These are phyloP conservation scores for Monilinia aucupariae DNA, from an alignment of 2,329 filamentous ascomycete species.

Conservation along the genomic window DNA sequence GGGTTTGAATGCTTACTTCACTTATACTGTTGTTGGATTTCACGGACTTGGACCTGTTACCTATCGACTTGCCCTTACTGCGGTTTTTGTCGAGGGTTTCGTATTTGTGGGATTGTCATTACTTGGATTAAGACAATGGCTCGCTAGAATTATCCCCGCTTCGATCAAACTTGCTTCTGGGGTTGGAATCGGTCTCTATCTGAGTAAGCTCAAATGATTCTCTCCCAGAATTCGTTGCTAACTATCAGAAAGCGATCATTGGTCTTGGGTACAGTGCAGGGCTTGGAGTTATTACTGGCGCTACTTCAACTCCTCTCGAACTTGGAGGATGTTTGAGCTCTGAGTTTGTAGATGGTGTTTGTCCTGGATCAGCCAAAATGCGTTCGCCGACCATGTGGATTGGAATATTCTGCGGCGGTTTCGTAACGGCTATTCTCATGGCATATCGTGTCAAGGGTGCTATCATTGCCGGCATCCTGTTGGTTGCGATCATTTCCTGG, in stretches of 20 bases:
- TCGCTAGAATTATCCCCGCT: conserved; percentile 76
- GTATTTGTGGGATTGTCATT: conserved; percentile 77
- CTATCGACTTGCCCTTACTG: conserved; percentile 71
- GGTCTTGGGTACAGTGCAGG: conserved; percentile 75
- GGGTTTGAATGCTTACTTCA: conserved; percentile 86
- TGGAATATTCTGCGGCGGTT: conserved; percentile 78
- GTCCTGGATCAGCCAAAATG: conserved; percentile 64
- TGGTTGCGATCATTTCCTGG: conserved; percentile 87
- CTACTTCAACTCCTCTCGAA: conserved; percentile 61
- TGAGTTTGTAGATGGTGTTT: conserved; percentile 46
- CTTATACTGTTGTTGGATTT: conserved; percentile 69
- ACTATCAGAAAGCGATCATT: conserved; percentile 48
- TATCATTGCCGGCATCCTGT: conserved; percentile 74
- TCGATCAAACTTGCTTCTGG: conserved; percentile 84
- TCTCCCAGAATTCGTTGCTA: neutral
- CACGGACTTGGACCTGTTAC: conserved; percentile 69
- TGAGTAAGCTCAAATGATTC: conserved; percentile 11
- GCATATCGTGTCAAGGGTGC: conserved; percentile 83
- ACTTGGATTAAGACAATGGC: conserved; percentile 79
- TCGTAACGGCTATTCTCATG: conserved; percentile 74
- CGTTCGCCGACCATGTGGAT: conserved; percentile 79
- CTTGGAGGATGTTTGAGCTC: conserved; percentile 52
- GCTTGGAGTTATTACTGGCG: conserved; percentile 71
- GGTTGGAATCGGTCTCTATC: conserved; percentile 78
- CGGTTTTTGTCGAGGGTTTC: conserved; percentile 83